Base-by-base conservation (phyloP, 495 filamentous ascomycete genomes). In the Sphaerosporella brunnea region DNA sequence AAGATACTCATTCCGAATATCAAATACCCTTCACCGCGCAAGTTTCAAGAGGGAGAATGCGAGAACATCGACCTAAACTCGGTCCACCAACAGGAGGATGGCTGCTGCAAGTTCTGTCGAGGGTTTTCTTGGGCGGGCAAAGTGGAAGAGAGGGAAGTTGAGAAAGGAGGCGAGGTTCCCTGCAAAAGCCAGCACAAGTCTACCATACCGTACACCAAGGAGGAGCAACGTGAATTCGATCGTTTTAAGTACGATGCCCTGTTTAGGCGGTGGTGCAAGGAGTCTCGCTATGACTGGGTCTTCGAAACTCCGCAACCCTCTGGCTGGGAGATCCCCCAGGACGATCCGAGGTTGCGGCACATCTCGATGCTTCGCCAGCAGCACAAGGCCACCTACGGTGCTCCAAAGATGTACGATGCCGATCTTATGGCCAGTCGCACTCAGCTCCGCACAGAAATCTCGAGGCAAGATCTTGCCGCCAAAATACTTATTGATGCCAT, bases 231-330 rank as follows among this genome's bases (percentile, higher is more conserved):
- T n/a, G 53, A 56, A 39, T 51, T 61, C 18, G 26, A 21, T 9
- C 24, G 21, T 5, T 40, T 36, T 2, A 40, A 53, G 15, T 48
- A 46, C 36, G 38, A 51, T 34, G 49, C 47, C 15, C 21, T 61
- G 8, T 61, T 56, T 21, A 50, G 56, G 30, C 55, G 58, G 8
- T 61, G 57, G 45, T 61, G 58, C 36, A 53, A 61, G n/a, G 58
- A 61, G 36, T 60, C 56, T 4, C 57, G 58, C 7, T 61, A 58
- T 45, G 58, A 61, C 30, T 61, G 58, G 58, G 38, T 60, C n/a
- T 61, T 61, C n/a, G 50, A 48, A 23, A 49, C 61, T 11, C 57
- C 57, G 26, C 34, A 51, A 19, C 15, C 51, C 23, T 21, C 25
- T 4, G 20, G 45, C 8, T 61, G 58, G 58, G 30, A 15, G 1